Conservation (phyloP, 352 stramenopile genomes). For the Phytophthora multivora region DNA sequence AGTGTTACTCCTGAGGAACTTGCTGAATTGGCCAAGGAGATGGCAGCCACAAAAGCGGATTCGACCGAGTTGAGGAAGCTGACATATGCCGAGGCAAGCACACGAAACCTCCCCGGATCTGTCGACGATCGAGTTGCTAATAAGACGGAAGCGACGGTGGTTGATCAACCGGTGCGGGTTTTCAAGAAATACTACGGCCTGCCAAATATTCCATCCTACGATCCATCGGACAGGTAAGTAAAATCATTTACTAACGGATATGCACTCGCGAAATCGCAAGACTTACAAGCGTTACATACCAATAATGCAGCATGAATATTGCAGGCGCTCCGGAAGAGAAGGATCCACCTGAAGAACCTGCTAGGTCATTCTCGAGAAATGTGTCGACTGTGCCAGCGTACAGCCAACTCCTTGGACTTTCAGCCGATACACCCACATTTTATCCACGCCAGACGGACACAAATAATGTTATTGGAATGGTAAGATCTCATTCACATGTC, state of each 20-base stretch:
- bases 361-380: not conserved
- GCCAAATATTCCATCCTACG: conserved; percentile 19
- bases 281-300: conserved; percentile 2
- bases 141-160: not conserved
- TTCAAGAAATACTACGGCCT: conserved; percentile 46
- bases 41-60: conserved; percentile 9
- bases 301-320: conserved; percentile 4
- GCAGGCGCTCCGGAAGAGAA: conserved; percentile 16
- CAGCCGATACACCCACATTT: conserved; percentile 48
- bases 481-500: conserved; percentile 5
- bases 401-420: conserved; percentile 39
- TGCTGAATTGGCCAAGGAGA: conserved; percentile 23
- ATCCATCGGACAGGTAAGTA: not conserved
- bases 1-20: conserved; percentile 39
- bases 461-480: conserved; percentile 42
- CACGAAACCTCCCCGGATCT: conserved; percentile 10
- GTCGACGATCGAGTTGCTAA: not conserved
- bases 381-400: conserved; percentile 13
- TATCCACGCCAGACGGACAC: conserved; percentile 37
- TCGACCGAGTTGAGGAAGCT: conserved; percentile 7
- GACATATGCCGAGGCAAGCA: conserved; percentile 35
- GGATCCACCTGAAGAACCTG: not conserved
- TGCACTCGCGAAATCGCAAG: not conserved
- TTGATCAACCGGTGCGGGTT: not conserved
- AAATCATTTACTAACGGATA: not conserved